These are phyloP conservation scores for Durotheca rogersii DNA, from an alignment of 495 filamentous ascomycete species.

Conservation along the genomic window DNA sequence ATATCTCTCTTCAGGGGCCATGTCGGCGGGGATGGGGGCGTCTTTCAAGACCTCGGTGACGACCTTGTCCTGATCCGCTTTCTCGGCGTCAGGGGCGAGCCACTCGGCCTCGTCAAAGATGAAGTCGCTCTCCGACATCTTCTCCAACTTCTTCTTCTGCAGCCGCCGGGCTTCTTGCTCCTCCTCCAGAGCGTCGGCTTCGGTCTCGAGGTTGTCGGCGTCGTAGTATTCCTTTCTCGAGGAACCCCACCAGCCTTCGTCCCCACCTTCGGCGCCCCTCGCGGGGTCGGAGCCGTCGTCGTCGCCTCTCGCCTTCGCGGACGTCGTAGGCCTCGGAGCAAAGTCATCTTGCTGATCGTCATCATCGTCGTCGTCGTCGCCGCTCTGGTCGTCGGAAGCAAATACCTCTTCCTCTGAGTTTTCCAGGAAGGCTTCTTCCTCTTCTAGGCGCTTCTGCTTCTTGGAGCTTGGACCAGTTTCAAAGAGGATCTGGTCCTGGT, in stretches of 20 bases:
- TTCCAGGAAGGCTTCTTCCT: constrained; percentile 61
- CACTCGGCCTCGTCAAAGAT: constrained; percentile 88
- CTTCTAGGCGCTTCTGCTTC: constrained; percentile 63
- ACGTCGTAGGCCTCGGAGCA: constrained; percentile 22
- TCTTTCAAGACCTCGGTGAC: constrained; percentile 84
- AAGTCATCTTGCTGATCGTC: constrained; percentile 31
- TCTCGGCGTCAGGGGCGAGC: constrained; percentile 52
- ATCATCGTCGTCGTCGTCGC: constrained; percentile 54
- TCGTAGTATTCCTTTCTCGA: constrained; percentile 91
- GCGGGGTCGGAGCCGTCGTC: constrained; percentile 49
- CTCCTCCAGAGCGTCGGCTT: constrained; percentile 88
- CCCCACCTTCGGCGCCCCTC: constrained; percentile 51
- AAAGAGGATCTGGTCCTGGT: constrained; percentile 80
- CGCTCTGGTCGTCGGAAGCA: constrained; percentile 60
- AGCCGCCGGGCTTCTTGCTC: constrained; percentile 83
- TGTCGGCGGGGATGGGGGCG: constrained; percentile 74
- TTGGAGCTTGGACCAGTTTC: constrained; percentile 79
- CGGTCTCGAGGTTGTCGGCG: constrained; percentile 85
- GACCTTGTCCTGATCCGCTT: constrained; percentile 51
- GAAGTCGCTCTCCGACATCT: constrained; percentile 87
- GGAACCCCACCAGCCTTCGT: constrained; percentile 81
- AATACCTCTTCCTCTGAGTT: constrained; percentile 88
- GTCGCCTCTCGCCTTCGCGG: constrained; percentile 11
- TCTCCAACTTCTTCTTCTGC: constrained; percentile 83
- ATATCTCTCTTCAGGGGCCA: constrained; percentile 71